Evolutionary conservation across 164 flowering plant species (phyloP).

Genomic region (Aristolochia californica): DNA sequence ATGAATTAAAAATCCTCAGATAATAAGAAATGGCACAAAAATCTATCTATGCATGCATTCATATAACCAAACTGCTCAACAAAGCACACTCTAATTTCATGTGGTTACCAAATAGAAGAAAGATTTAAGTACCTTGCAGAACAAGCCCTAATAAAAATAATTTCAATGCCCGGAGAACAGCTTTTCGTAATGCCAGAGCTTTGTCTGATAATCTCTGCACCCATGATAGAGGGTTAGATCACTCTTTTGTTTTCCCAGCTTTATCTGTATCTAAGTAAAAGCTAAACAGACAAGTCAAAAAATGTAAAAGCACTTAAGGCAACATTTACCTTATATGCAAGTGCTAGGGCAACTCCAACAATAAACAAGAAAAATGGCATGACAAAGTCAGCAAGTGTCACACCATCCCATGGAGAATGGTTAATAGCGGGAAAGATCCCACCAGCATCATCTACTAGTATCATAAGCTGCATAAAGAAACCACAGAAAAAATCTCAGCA

Average conservation of each 20-base stretch:
- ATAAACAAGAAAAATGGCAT: constrained; percentile 82
- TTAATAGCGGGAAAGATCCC: constrained; percentile 53
- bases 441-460: constrained; percentile 67
- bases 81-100: background rate
- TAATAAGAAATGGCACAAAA: background rate
- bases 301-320: no score
- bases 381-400: constrained; percentile 68
- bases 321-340: constrained; percentile 53
- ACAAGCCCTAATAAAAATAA: constrained; percentile 47
- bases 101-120: background rate
- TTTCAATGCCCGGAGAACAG: constrained; percentile 40
- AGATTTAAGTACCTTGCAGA: constrained; percentile 45
- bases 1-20: background rate
- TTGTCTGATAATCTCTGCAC: constrained; percentile 38
- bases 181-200: constrained; percentile 39
- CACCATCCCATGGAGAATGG: constrained; percentile 81
- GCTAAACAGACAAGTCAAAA: no score
- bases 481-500: background rate
- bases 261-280: no score
- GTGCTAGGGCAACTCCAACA: constrained; percentile 66
- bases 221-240: background rate
- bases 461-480: constrained; percentile 51
- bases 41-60: background rate
- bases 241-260: background rate
- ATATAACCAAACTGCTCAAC: no score